Conservation (phyloP, 805 yeast genomes). For the Yamadazyma sp. region DNA sequence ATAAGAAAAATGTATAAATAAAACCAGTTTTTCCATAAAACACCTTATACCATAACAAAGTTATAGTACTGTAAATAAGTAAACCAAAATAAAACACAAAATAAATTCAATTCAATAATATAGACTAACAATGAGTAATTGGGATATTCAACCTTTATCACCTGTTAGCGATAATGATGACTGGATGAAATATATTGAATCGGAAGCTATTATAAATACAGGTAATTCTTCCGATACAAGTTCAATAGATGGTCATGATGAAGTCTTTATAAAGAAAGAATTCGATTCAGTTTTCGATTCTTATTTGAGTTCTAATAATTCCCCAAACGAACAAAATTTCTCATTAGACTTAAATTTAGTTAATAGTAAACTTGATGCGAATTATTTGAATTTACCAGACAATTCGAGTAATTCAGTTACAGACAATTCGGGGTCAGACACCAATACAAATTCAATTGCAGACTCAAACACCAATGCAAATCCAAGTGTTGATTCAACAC, state of each 20-base stretch:
- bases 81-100: background rate
- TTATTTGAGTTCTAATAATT: conserved; percentile 2
- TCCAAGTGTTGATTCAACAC: background rate
- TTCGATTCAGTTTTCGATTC: conserved; percentile 4
- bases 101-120: background rate
- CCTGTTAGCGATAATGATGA: conserved; percentile 12
- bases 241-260: conserved; percentile 1
- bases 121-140: background rate
- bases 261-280: conserved; percentile 4
- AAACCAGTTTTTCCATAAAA: too few species aligned
- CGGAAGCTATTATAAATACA: conserved; percentile 5
- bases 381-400: background rate
- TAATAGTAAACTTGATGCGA: too few species aligned
- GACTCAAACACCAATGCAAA: background rate
- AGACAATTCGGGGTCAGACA: background rate
- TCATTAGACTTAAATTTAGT: conserved; percentile 11
- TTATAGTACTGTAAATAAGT: too few species aligned
- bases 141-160: conserved; percentile 9
- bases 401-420: background rate
- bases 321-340: background rate
- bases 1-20: too few species aligned
- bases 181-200: conserved; percentile 12
- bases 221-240: background rate
- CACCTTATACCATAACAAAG: too few species aligned
- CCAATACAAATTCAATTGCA: background rate